Conservation (phyloP, 768 basidiomycete genomes). For the Leccinum pellstonianum region DNA sequence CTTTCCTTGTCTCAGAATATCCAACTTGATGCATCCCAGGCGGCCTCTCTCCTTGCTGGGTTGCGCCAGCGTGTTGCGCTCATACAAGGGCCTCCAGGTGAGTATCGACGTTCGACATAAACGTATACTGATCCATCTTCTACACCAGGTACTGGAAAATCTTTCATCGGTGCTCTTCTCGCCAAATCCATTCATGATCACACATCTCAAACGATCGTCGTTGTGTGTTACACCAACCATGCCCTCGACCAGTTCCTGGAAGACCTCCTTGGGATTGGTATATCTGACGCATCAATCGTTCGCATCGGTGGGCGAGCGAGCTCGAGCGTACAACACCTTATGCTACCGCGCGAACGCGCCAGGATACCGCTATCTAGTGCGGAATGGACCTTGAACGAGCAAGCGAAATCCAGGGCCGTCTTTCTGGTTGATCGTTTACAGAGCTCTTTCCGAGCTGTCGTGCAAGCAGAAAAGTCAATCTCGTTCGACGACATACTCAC, state of each 20-base stretch:
- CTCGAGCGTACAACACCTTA: conserved; percentile 44
- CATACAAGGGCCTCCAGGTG: conserved; percentile 75
- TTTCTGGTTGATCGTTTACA: conserved; percentile 27
- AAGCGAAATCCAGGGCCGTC: conserved; percentile 28
- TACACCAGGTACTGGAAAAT: conserved; percentile 65
- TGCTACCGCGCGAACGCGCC: conserved; percentile 39
- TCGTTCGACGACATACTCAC: conserved; percentile 37
- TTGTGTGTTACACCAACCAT: conserved; percentile 75
- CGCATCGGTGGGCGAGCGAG: conserved; percentile 60
- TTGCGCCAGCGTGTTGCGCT: conserved; percentile 56
- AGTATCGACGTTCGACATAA: conserved; percentile 6
- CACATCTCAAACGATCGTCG: conserved; percentile 52
- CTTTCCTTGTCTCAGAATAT: too few relatives aligned
- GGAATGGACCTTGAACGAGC: conserved; percentile 45
- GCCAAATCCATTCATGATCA: conserved; percentile 57
- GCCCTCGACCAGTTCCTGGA: conserved; percentile 70
- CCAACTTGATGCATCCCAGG: too few relatives aligned
- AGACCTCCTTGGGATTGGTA: conserved; percentile 59
- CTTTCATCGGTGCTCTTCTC: conserved; percentile 66
- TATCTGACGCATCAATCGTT: conserved; percentile 48
- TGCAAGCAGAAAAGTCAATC: conserved; percentile 12
- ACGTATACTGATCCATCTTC: not conserved
- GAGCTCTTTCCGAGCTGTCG: conserved; percentile 32
- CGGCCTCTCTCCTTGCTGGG: conserved; percentile 46
- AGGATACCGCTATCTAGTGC: conserved; percentile 23